Base-by-base conservation (phyloP, 805 yeast genomes). In the Myxozyma kluyveri region DNA sequence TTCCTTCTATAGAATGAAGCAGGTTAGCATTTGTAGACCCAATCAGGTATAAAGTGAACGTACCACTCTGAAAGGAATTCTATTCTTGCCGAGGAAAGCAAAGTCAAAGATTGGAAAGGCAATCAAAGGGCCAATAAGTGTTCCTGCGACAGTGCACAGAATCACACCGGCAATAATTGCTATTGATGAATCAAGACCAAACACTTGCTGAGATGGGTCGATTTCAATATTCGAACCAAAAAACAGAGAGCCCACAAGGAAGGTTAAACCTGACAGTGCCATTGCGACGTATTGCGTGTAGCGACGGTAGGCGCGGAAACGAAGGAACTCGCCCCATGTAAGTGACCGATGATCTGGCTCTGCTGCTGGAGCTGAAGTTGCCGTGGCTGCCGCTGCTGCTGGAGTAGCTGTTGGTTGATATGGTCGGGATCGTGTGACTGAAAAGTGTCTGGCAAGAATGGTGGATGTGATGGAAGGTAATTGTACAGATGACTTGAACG, bases 101-200 rank as follows among this genome's bases (percentile, higher is more conserved):
- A 81, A 19, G 96, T 97, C 29, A 88, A 64, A 2, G n/a, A n/a
- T n/a, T n/a, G n/a, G n/a, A n/a, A n/a, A n/a, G n/a, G n/a, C n/a
- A n/a, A n/a, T n/a, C n/a, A 80, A 65, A 41, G 98, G 98, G 1
- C 98, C 98, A 43, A 82, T 72, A 61, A 89, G 70, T 65, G 81
- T 88, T 2, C 97, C 97, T 32, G 84, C 67, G 42, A 81, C 81
- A 23, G 91, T 91, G 12, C 86, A 82, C 12, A 82, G 73, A 49
- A 85, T 69, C 40, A 89, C 79, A 1, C 84, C 89, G 39, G 85
- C 88, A 35, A 86, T 82, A 65, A 84, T 77, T 36, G 88, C 87
- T 68, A 86, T 80, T 61, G 87, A 74, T n/a, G 96, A 88, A 65
- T 93, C 98, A 55, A 91, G 75, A 1, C 98, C 99, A 69, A 86